phyloP scores from a whole-genome alignment of 352 stramenopile species.

The Hyaloperonospora arabidopsidis region DNA sequence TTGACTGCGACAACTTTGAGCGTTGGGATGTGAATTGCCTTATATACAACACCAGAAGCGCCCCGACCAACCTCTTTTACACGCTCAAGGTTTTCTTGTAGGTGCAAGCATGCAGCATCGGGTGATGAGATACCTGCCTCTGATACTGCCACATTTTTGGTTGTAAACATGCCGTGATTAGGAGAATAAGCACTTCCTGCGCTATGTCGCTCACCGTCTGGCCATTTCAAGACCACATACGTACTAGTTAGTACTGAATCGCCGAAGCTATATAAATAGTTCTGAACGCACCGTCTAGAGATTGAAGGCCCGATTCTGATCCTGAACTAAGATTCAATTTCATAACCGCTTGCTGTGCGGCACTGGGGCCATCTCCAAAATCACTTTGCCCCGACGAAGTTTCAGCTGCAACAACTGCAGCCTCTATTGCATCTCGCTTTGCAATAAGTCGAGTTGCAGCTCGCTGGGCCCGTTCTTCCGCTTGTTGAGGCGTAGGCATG shows the following conservation, averaged over 20 bases:
- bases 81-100: constrained; percentile 79
- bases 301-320: constrained; percentile 58
- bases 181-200: constrained; percentile 78
- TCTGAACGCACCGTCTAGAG: constrained; percentile 43
- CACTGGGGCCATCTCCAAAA: constrained; percentile 28
- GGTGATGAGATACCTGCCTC: constrained; percentile 81
- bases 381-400: constrained; percentile 15
- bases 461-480: constrained; percentile 68
- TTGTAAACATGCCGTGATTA: constrained; percentile 84
- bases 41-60: constrained; percentile 83
- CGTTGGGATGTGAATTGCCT: constrained; percentile 86
- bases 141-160: constrained; percentile 72
- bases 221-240: constrained; percentile 7
- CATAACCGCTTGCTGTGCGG: constrained; percentile 61
- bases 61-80: constrained; percentile 72
- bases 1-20: constrained; percentile 88
- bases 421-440: constrained; percentile 64
- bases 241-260: constrained; percentile 6
- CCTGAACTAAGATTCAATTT: constrained; percentile 69
- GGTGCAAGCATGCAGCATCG: constrained; percentile 60
- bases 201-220: constrained; percentile 52
- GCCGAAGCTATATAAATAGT: constrained; percentile 3
- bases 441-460: constrained; percentile 67
- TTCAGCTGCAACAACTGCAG: constrained; percentile 32
- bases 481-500: constrained; percentile 82